Conservation (phyloP, 192 early-diverging fungal genomes). For the Umbelopsis vinacea region DNA sequence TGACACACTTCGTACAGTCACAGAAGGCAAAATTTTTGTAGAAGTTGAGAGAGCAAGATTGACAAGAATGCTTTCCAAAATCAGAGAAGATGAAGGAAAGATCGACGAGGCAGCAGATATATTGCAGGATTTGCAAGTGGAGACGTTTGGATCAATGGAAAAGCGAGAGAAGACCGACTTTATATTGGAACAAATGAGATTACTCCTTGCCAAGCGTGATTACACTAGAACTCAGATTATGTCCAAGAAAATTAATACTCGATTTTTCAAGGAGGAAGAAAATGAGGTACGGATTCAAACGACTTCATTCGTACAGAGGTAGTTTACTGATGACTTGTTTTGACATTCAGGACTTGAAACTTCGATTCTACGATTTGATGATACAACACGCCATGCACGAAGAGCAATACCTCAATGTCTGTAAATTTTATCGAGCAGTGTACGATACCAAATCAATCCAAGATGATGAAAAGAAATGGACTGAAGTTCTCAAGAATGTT, state of each 20-base stretch:
- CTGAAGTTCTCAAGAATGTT: conserved; percentile 75
- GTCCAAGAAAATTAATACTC: conserved; percentile 92
- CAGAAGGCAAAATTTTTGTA: conserved; percentile 99
- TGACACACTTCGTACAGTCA: conserved; percentile 90
- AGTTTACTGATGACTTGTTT: neutral
- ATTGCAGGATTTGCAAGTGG: conserved; percentile 96
- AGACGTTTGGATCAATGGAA: conserved; percentile 99
- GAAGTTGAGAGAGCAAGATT: conserved; percentile 97
- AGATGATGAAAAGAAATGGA: conserved; percentile 78
- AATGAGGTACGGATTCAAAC: conserved; percentile 63
- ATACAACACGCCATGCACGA: conserved; percentile 93
- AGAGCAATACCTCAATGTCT: conserved; percentile 85
- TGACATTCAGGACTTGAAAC: conserved; percentile 78
- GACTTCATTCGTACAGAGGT: neutral
- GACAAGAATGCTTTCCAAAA: conserved; percentile 86
- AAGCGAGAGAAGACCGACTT: conserved; percentile 99
- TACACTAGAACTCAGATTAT: conserved; percentile 92
- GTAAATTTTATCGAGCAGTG: conserved; percentile 91
- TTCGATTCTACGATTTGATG: conserved; percentile 97
- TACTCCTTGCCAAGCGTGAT: conserved; percentile 92
- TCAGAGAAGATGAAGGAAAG: conserved; percentile 90
- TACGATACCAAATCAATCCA: conserved; percentile 85
- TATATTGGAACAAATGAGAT: conserved; percentile 98
- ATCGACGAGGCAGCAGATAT: conserved; percentile 91
- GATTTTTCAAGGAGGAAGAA: conserved; percentile 87